Evolutionary conservation across 2,329 filamentous ascomycete genomes (phyloP).

Genomic region (Catunica adiposa): DNA sequence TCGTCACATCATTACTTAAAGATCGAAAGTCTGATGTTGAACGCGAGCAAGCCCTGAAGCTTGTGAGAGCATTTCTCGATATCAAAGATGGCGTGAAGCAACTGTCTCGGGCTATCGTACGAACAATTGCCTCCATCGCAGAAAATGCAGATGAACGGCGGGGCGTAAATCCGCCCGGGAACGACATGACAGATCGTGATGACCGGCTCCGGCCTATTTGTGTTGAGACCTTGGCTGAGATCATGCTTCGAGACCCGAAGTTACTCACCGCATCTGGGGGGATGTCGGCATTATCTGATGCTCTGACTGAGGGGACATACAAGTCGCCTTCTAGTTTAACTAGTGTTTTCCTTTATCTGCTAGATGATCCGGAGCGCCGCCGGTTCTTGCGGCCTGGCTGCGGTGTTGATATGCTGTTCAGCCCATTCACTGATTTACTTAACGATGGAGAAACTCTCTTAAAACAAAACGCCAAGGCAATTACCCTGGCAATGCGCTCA

Average conservation of each 20-base stretch:
- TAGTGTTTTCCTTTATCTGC: slow-evolving; percentile 71
- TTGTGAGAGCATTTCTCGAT: slow-evolving; percentile 85
- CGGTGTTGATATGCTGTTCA: slow-evolving; percentile 78
- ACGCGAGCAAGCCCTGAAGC: slow-evolving; percentile 90
- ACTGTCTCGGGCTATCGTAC: slow-evolving; percentile 69
- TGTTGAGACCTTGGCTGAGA: slow-evolving; percentile 80
- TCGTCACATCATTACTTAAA: slow-evolving; percentile 83
- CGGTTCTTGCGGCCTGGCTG: slow-evolving; percentile 75
- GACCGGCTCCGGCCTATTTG: slow-evolving; percentile 81
- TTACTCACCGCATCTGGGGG: slow-evolving; percentile 72
- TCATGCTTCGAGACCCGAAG: slow-evolving; percentile 70
- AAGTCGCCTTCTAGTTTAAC: slow-evolving; percentile 82
- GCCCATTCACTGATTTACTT: slow-evolving; percentile 75
- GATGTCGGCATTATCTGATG: slow-evolving; percentile 74
- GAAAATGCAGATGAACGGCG: slow-evolving; percentile 76
- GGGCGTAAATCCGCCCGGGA: slow-evolving; percentile 36
- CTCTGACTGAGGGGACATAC: slow-evolving; percentile 77
- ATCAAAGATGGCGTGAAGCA: slow-evolving; percentile 85
- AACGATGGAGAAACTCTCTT: slow-evolving; percentile 43
- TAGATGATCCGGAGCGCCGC: slow-evolving; percentile 68
- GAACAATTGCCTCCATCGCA: slow-evolving; percentile 80
- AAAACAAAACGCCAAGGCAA: slow-evolving; percentile 82
- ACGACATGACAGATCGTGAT: slow-evolving; percentile 50
- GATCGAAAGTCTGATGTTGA: slow-evolving; percentile 95
- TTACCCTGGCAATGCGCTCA: slow-evolving; percentile 75